Conservation (phyloP, 345 rosid species). For the Dovyalis caffra region DNA sequence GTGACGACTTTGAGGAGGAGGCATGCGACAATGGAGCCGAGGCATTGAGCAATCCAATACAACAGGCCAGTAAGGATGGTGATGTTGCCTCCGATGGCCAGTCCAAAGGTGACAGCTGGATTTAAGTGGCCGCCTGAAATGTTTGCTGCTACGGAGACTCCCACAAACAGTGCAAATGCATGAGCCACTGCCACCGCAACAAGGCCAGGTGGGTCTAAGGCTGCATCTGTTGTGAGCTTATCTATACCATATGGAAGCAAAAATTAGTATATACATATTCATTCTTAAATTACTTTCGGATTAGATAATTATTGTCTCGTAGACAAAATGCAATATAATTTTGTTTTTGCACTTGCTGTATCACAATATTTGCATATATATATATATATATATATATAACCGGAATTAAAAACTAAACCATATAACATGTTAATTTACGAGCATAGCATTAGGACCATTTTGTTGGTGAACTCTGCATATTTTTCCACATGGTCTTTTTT, state of each 20-base stretch:
- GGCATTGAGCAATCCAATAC: constrained; percentile 85
- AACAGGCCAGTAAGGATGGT: constrained; percentile 70
- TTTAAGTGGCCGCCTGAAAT: constrained; percentile 89
- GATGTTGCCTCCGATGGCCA: constrained; percentile 85
- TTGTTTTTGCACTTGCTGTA: no score
- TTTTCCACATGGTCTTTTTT: background rate
- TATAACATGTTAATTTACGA: background rate
- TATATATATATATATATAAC: no score
- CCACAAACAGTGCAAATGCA: constrained; percentile 75
- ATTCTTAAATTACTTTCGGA: background rate
- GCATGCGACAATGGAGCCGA: constrained; percentile 82
- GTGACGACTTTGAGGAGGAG: constrained; percentile 74
- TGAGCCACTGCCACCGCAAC: constrained; percentile 86
- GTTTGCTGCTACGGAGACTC: constrained; percentile 77
- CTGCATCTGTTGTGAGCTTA: constrained; percentile 69
- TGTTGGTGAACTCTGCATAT: background rate
- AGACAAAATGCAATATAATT: no score
- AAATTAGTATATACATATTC: no score
- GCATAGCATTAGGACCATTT: background rate
- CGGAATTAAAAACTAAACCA: no score
- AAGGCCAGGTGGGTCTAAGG: constrained; percentile 74
- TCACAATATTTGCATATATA: no score
- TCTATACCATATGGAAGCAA: constrained; percentile 18
- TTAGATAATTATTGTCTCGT: no score
- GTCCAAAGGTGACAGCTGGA: constrained; percentile 84